phyloP scores from a whole-genome alignment of 1,284 basidiomycete genomes.

The Naganishia liquefaciens region DNA sequence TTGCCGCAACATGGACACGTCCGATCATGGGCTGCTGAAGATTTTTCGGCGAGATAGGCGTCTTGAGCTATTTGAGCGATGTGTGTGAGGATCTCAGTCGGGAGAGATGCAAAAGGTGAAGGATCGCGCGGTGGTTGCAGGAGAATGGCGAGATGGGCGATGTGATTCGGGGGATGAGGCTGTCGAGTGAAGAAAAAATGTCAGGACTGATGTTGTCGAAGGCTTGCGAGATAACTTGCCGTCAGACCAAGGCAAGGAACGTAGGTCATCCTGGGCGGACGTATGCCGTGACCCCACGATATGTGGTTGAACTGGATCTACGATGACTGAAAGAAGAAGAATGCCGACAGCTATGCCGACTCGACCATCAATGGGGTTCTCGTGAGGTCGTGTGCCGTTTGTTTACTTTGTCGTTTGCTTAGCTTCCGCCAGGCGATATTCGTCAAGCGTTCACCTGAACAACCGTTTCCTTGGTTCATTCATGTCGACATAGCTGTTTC shows the following conservation, averaged over 20 bases:
- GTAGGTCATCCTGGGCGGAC: background rate
- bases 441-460: too few species aligned
- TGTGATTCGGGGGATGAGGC: background rate
- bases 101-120: background rate
- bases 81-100: conserved; percentile 10
- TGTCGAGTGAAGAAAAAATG: background rate
- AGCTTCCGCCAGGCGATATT: background rate
- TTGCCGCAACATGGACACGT: background rate
- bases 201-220: background rate
- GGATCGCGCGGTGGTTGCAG: background rate
- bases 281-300: background rate
- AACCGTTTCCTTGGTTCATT: too few species aligned
- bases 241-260: background rate
- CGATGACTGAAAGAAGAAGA: background rate
- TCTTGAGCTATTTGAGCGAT: background rate
- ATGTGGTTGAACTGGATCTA: background rate
- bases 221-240: background rate
- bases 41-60: background rate
- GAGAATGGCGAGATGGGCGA: conserved; percentile 1
- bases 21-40: background rate
- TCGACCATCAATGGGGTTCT: too few species aligned
- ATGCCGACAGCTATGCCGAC: background rate
- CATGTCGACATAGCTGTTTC: too few species aligned
- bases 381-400: background rate
- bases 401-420: background rate